Base-by-base conservation (phyloP, 306 rosid genomes). In the Quercus aquifolioides region DNA sequence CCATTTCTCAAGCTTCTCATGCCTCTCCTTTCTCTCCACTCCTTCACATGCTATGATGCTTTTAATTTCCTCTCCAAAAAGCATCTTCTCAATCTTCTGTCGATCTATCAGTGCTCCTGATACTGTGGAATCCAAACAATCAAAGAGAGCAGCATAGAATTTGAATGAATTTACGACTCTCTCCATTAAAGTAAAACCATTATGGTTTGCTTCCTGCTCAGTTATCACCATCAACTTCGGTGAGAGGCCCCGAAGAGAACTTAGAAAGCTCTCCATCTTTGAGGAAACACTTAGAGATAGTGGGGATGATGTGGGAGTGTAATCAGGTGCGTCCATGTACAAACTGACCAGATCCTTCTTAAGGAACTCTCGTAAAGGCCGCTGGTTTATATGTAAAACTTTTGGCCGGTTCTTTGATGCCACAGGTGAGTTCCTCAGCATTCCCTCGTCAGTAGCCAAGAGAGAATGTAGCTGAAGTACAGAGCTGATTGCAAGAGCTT, bases 131-230 rank as follows among this genome's bases (percentile, higher is more conserved):
- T 91, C 94, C 88, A 94, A 86, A 82, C 94, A 91, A 56, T 94
- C 98, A 75, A 94, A 94, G 68, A 91, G 73, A 13, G 97, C 89
- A 52, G 88, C 91, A 58, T 93, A 93, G 25, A 84, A 93, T 83
- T 90, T 23, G 62, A 91, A 35, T 26, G 97, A 93, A 69, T 76
- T 83, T 28, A 76, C 58, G 30, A 91, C 80, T 82, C 97, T 91
- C 76, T 94, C 99, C 89, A 85, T 78, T 23, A 94, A 74, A 41
- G 77, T 84, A 17, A 80, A 84, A 20, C 94, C 94, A 60, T 88
- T 94, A 72, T 90, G 88, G 85, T 94, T 87, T n/a, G 99, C 86
- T 79, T 94, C 97, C 67, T 94, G 99, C 83, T 94, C 99, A 2
- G 97, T 92, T 15, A 94, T 60, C 49, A 94, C 94, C 76, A 91